These are phyloP conservation scores for Paramecium tetraurelia DNA, from an alignment of 73 alveolate species.

Conservation along the genomic window DNA sequence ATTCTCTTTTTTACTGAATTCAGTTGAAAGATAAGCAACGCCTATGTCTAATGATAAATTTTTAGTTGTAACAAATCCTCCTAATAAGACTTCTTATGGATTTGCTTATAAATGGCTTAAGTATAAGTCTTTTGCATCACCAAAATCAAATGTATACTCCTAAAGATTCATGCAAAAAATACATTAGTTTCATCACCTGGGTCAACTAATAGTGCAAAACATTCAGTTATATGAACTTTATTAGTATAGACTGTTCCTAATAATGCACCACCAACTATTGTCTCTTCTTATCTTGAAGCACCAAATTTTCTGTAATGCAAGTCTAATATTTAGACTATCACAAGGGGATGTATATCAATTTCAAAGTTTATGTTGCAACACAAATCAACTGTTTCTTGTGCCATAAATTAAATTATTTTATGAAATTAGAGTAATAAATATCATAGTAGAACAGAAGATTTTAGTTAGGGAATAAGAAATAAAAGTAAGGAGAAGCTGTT, in stretches of 20 bases:
- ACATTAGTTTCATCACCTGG: background rate
- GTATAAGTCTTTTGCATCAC: background rate
- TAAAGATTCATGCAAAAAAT: background rate
- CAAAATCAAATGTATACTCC: background rate
- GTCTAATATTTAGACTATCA: background rate
- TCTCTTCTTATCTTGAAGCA: background rate
- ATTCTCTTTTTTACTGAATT: constrained; percentile 34
- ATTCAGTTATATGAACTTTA: constrained; percentile 13
- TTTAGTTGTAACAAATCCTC: constrained; percentile 22
- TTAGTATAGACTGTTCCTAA: constrained; percentile 35
- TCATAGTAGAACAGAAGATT: background rate
- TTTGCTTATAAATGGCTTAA: background rate
- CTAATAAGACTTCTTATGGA: constrained; percentile 17
- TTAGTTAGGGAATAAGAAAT: background rate
- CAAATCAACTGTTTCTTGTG: constrained; percentile 37
- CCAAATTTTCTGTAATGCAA: constrained; percentile 38
- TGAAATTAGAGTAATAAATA: background rate
- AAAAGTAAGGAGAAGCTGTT: background rate
- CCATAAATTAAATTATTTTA: constrained; percentile 39
- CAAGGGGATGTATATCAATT: constrained; percentile 43
- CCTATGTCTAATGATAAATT: background rate
- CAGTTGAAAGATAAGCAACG: constrained; percentile 44
- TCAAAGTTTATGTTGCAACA: constrained; percentile 17
- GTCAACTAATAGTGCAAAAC: background rate
- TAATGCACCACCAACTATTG: constrained; percentile 4